phyloP scores from a whole-genome alignment of 2,329 filamentous ascomycete genomes.

The Colletotrichum destructivum region DNA sequence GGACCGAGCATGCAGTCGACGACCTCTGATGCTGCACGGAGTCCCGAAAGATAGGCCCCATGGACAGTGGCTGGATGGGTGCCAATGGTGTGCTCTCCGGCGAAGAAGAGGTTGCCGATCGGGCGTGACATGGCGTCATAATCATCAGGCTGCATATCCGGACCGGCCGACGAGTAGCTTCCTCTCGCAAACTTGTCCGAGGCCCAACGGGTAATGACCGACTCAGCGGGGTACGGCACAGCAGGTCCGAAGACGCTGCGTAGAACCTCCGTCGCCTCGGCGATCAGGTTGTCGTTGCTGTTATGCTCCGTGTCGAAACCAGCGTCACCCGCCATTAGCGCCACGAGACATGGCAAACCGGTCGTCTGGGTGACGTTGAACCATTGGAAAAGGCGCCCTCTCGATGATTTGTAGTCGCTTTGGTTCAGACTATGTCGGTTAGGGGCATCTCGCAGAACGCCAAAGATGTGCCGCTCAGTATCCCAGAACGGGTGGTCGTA shows the following conservation, averaged over 20 bases:
- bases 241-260: conserved; percentile 79
- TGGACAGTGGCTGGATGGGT: conserved; percentile 98
- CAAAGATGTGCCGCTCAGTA: conserved; percentile 90
- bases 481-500: conserved; percentile 96
- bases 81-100: conserved; percentile 95
- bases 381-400: conserved; percentile 97
- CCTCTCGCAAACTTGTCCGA: conserved; percentile 92
- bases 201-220: conserved; percentile 93
- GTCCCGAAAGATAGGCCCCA: conserved; percentile 93
- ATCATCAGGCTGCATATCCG: conserved; percentile 85
- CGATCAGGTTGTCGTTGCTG: conserved; percentile 81
- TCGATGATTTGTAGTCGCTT: conserved; percentile 81
- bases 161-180: conserved; percentile 94
- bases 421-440: conserved; percentile 81
- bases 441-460: conserved; percentile 83
- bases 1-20: conserved; percentile 85
- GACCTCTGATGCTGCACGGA: conserved; percentile 90
- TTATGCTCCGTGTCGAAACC: conserved; percentile 88
- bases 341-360: conserved; percentile 88
- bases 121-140: conserved; percentile 92
- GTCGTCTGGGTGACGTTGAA: conserved; percentile 95
- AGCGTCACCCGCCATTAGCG: conserved; percentile 95
- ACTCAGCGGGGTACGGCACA: conserved; percentile 86
- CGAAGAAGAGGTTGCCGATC: conserved; percentile 92
- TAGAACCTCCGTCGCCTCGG: conserved; percentile 85